Base-by-base conservation (phyloP, 306 rosid species). In the Hippophae gyantsensis region DNA sequence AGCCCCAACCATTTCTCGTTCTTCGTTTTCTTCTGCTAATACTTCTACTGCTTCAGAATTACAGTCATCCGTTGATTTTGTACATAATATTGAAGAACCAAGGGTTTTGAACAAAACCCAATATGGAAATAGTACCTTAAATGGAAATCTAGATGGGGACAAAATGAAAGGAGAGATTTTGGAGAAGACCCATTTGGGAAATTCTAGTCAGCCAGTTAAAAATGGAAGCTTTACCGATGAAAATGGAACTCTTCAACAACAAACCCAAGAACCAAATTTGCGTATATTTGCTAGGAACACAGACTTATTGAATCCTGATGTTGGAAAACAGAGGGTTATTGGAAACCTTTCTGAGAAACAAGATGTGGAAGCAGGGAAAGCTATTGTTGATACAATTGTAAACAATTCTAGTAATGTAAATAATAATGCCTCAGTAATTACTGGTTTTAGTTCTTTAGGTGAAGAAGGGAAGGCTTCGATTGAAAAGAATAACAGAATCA, bases 191-290 rank as follows among this genome's bases (percentile, higher is more conserved):
- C 79, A 45, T 47, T 57, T 56, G 52, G 68, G 44, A 25, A 72
- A 73, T 76, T 60, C 55, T 9, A 54, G 49, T 6, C 48, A 69
- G 18, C 46, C 54, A 63, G 54, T 48, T 49, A 51, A 52, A 44
- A 74, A 76, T 68, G 76, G 60, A 61, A 81, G 75, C 74, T 46
- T 61, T 66, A 54, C 43, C 48, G 56, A 2, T 65, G 74, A 57
- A 58, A 74, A 62, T 42, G 69, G 42, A 52, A 58, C 56, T 10
- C 59, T 44, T 61, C 74, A 65, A 49, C 64, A 32, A 44, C 40
- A 70, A 54, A 45, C 32, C 72, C 47, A 3, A 52, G 57, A 5
- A 42, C 51, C 11, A 4, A 73, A 73, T 8, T 53, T 41, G 43
- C 25, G 72, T 6, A 23, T 52, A 12, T 42, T 41, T 56, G 12